phyloP scores from a whole-genome alignment of 2,329 filamentous ascomycete genomes.

The Xylariaceae sp. region DNA sequence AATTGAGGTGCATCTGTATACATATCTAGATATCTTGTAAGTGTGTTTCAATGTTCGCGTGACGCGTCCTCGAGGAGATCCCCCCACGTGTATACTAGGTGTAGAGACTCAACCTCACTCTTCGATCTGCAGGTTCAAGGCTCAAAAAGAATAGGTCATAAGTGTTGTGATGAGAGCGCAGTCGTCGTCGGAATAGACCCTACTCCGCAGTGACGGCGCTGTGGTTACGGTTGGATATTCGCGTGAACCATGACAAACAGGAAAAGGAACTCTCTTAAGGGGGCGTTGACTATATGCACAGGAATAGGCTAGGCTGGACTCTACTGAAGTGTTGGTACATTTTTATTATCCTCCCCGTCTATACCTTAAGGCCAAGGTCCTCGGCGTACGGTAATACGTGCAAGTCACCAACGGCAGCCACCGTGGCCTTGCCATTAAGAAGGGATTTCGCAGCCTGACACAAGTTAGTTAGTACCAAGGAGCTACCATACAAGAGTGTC shows the following conservation, averaged over 20 bases:
- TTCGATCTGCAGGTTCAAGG: too few species aligned
- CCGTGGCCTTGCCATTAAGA: conserved; percentile 80
- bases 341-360: conserved; percentile 43
- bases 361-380: conserved; percentile 92
- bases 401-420: conserved; percentile 86
- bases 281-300: conserved; percentile 43
- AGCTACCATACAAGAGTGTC: background rate
- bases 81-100: background rate
- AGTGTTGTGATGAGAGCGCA: background rate
- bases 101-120: too few species aligned
- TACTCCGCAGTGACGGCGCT: background rate
- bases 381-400: conserved; percentile 86
- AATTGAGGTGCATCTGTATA: background rate
- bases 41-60: background rate
- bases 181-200: background rate
- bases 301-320: conserved; percentile 35
- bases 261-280: conserved; percentile 36
- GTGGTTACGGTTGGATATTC: background rate
- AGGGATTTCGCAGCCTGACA: conserved; percentile 78
- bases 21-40: background rate
- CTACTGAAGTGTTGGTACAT: conserved; percentile 42
- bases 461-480: conserved; percentile 28
- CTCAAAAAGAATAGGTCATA: background rate
- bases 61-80: background rate
- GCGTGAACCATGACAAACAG: conserved; percentile 1